Conservation (phyloP, 306 rosid species). For the Lathyrus oleraceus region DNA sequence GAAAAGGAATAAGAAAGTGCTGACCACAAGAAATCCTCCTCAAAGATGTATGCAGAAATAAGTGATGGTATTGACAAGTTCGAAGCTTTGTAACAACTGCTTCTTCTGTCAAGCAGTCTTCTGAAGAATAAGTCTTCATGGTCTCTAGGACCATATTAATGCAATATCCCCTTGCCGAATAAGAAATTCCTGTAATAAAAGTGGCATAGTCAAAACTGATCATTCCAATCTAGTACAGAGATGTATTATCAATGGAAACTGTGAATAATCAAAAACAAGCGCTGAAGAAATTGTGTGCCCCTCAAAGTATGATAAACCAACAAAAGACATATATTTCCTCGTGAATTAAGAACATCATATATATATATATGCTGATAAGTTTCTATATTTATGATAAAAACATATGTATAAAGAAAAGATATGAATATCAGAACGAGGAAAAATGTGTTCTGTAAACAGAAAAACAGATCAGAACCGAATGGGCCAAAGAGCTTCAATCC, state of each 20-base stretch:
- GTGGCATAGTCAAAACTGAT: constrained; percentile 26
- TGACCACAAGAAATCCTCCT: constrained; percentile 74
- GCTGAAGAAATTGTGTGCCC: neutral
- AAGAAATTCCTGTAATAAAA: constrained; percentile 68
- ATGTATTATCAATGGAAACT: constrained; percentile 3
- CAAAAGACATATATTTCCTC: neutral
- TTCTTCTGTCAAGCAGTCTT: constrained; percentile 95
- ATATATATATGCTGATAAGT: neutral
- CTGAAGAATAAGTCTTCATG: constrained; percentile 81
- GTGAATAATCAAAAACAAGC: neutral
- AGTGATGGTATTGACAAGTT: constrained; percentile 83
- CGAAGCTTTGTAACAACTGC: constrained; percentile 92
- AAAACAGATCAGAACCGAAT: neutral
- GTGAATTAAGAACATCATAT: neutral
- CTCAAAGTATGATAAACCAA: neutral
- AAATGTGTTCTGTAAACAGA: neutral
- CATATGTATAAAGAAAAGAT: neutral
- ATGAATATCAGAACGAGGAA: neutral
- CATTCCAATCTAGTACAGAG: constrained; percentile 17
- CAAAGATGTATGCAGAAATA: constrained; percentile 80
- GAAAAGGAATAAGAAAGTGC: constrained; percentile 23
- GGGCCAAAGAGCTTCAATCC: neutral
- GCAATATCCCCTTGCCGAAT: constrained; percentile 94
- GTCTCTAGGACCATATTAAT: constrained; percentile 78
- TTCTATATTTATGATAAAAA: neutral